Base-by-base conservation (phyloP, 192 early-diverging fungal species). In the Coemansia sp. region DNA sequence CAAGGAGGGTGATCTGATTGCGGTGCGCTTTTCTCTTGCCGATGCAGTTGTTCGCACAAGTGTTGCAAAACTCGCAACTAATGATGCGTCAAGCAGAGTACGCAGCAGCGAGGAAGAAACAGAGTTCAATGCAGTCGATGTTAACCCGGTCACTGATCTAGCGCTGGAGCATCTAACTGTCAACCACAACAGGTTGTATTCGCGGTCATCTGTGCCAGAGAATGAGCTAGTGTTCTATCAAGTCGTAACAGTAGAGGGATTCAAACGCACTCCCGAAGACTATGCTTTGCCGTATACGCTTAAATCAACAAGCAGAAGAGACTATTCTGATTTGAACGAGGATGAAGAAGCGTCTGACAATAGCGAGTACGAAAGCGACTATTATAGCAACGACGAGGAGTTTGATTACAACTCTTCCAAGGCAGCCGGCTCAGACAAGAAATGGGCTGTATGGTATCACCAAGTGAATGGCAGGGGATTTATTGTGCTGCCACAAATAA, bases 151-250 rank as follows among this genome's bases (percentile, higher is more conserved):
- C 36, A 40, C 51, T 15, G 77, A 74, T 37, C 36, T 79, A 15
- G 66, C 41, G 18, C 16, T 78, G 6, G 68, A 73, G 10, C 5
- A 16, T 19, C 16, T 46, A 9, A 18, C 40, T 59, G 51, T n/a
- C 5, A 43, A 26, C 26, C 36, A 10, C 11, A 40, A 55, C 32
- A 8, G 3, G 7, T 18, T 41, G 9, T 18, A 45, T 47, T 18
- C 52, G 3, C 41, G 16, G 6, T 46, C 36, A 4, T 1, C 46
- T 11, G 43, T 26, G 10, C 57, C 51, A 5, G 41, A 59, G 39
- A 59, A 67, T 18, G 77, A 69, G 42, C 51, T 78, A 26, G 77
- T 78, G 18, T 83, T 83, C 41, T 83, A 73, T 47, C 71, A 62
- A 56, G 73, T 83, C 22, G 67, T 62, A 8, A 63, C 45, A 39